A percentile compares a stretch with the other conserved stretches of the same genome.
phyloP scores from a whole-genome alignment of 2,329 filamentous ascomycete species.

The Furcasterigmium furcatum region DNA sequence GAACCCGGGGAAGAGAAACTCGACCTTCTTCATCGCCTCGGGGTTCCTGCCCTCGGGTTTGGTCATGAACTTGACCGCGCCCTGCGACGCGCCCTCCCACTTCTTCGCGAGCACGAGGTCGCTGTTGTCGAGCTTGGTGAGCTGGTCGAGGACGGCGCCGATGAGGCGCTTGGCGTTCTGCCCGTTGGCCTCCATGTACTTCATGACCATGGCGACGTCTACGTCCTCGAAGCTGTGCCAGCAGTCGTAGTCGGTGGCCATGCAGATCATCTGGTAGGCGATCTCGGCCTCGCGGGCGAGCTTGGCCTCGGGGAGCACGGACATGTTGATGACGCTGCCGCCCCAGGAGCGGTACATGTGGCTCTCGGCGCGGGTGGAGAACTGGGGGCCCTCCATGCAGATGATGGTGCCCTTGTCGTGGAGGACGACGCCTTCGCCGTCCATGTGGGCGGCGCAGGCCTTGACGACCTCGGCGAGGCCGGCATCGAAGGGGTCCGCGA shows the following conservation, averaged over 20 bases:
- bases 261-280: conserved; percentile 97
- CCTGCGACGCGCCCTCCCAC: conserved; percentile 71
- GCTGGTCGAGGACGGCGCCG: conserved; percentile 80
- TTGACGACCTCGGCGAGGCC: conserved; percentile 73
- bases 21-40: conserved; percentile 75
- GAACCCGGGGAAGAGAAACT: conserved; percentile 86
- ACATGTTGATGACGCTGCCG: conserved; percentile 98
- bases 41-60: conserved; percentile 69
- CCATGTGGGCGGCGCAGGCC: conserved; percentile 69
- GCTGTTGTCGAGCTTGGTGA: conserved; percentile 72
- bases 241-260: conserved; percentile 99
- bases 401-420: conserved; percentile 83
- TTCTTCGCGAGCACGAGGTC: conserved; percentile 80
- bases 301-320: conserved; percentile 90
- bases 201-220: conserved; percentile 95
- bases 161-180: conserved; percentile 84
- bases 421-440: conserved; percentile 79
- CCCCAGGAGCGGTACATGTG: conserved; percentile 95
- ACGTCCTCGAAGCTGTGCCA: conserved; percentile 85
- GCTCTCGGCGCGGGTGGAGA: conserved; percentile 93
- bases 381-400: conserved; percentile 99
- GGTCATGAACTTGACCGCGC: conserved; percentile 79
- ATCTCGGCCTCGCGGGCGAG: conserved; percentile 95
- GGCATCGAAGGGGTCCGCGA: conserved; percentile 91
- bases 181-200: conserved; percentile 90